These are phyloP conservation scores for Sextonia rubra DNA, from an alignment of 164 flowering plant genomes.

Conservation along the genomic window DNA sequence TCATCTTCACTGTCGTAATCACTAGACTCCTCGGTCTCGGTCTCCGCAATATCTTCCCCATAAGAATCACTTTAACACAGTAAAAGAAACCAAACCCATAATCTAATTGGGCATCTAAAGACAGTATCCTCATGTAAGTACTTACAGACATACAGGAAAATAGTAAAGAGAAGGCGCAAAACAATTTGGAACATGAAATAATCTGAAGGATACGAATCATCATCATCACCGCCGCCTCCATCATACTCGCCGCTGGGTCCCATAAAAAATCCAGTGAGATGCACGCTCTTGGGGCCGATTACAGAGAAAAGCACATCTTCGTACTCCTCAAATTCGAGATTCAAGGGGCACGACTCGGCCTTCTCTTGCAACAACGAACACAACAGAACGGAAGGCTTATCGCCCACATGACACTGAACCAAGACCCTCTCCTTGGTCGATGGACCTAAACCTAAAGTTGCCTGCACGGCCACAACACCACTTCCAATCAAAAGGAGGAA, in stretches of 20 bases:
- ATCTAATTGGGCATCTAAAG: neutral
- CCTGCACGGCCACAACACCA: constrained; percentile 44
- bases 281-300: constrained; percentile 61
- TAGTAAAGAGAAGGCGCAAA: no score
- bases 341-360: constrained; percentile 56
- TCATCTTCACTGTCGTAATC: constrained; percentile 45
- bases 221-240: no score
- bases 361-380: constrained; percentile 70
- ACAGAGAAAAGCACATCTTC: constrained; percentile 68
- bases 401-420: constrained; percentile 65
- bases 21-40: constrained; percentile 49
- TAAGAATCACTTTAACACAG: constrained; percentile 44
- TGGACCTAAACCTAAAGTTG: constrained; percentile 70
- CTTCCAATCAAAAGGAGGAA: neutral
- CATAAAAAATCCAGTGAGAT: constrained; percentile 69
- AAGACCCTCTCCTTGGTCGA: constrained; percentile 43
- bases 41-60: constrained; percentile 63
- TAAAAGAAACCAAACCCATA: constrained; percentile 21
- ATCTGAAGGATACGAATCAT: constrained; percentile 56
- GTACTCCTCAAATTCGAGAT: constrained; percentile 74
- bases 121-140: neutral
- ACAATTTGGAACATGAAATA: neutral
- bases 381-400: constrained; percentile 50
- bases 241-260: constrained; percentile 21
- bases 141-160: neutral